These are phyloP conservation scores for Helichrysum umbraculigerum DNA, from an alignment of 129 eudicot genomes.

Conservation along the genomic window DNA sequence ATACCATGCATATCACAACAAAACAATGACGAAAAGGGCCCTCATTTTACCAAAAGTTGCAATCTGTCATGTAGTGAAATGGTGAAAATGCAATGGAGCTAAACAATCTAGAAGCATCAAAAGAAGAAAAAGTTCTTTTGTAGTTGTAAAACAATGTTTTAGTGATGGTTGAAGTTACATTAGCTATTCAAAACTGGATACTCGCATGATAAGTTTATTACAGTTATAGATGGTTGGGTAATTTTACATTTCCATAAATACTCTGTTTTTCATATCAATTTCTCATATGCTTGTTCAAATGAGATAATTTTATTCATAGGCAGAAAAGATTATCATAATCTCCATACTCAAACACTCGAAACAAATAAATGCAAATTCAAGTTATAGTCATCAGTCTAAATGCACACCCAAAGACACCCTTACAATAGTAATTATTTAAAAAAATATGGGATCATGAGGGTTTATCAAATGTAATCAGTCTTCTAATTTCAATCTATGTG, in stretches of 20 bases:
- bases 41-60: not conserved
- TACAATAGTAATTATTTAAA: not conserved
- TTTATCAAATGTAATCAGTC: too few relatives aligned
- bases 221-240: not conserved
- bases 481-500: too few relatives aligned
- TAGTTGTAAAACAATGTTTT: not conserved
- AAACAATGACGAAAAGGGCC: too few relatives aligned
- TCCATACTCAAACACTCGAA: not conserved
- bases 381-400: too few relatives aligned
- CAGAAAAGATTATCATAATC: not conserved
- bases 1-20: too few relatives aligned
- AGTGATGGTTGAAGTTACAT: not conserved
- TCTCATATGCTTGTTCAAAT: not conserved
- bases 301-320: not conserved
- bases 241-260: not conserved
- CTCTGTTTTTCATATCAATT: not conserved
- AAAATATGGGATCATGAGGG: too few relatives aligned
- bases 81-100: not conserved
- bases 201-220: not conserved
- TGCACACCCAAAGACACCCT: not conserved
- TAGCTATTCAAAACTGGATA: not conserved
- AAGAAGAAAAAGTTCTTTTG: not conserved
- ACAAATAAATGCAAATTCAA: not conserved
- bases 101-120: not conserved
- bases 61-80: not conserved